Evolutionary conservation across 208 protist species (phyloP), one percentile per base, ranked within the genome.

Genomic region (Trypanosoma caninum): DNA sequence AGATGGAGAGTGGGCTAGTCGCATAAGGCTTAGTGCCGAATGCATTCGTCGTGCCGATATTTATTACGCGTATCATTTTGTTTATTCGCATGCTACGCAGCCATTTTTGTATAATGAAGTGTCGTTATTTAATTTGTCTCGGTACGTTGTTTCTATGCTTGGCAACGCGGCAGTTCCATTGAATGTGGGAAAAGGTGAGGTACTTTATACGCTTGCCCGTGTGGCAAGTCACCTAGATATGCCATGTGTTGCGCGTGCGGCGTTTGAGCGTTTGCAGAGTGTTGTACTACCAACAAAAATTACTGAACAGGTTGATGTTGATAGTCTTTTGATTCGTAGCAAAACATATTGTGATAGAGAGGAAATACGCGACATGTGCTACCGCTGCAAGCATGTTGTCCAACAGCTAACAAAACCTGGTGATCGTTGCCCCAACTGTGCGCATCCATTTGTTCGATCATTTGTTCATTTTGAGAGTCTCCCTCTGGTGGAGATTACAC

Each of bases 401-500:
- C 69, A 89, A 28, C 87, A 97, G 65, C 69, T 97, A 18, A 83
- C 87, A 7, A 66, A 74, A 38, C 59, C 74, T 16, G 93, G 89
- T 8, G 93, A 97, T 64, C 65, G 72, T 23, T 98, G 97, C 62
- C 77, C 81, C 9, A 84, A 78, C 56, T 98, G 97, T 75, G 67
- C 64, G n/a, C 94, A 98, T 63, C 87, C 87, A 16, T 98, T 98
- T 72, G 78, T 97, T 59, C 85, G 91, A 52, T 97, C 82, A 20
- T 97, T 97, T 65, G 74, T 86, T 30, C 80, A 76, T 44, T 98
- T 97, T 78, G 80, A 97, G 52, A 74, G 60, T 30, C 82, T 98
- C 59, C 97, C 96, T 27, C 82, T 98, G 13, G 96, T 98, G 9
- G 91, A 98, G 76, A 97, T 98, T 64, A 69, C 73, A 18, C 69